These are phyloP conservation scores for Fusarium mangiferae DNA, from an alignment of 2,329 filamentous ascomycete genomes.

Conservation along the genomic window DNA sequence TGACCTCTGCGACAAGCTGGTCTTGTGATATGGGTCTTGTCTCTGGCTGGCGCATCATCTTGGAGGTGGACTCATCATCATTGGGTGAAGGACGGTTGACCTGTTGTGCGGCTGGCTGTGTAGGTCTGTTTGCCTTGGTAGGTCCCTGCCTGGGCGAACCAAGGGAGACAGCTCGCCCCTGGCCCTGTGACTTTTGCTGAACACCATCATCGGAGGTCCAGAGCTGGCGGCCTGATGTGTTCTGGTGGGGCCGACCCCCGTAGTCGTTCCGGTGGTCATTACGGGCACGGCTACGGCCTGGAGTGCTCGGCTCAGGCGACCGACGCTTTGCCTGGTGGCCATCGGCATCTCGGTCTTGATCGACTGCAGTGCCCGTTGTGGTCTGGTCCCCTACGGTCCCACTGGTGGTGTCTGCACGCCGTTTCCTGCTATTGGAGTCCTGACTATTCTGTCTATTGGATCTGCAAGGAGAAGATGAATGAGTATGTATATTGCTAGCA, in stretches of 20 bases:
- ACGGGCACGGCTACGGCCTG: conserved; percentile 23
- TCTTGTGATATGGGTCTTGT: conserved; percentile 71
- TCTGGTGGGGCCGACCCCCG: conserved; percentile 36
- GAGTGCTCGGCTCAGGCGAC: conserved; percentile 38
- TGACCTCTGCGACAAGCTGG: conserved; percentile 83
- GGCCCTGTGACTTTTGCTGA: conserved; percentile 13
- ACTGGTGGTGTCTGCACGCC: conserved; percentile 6
- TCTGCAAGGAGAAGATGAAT: background rate
- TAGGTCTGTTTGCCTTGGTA: conserved; percentile 9
- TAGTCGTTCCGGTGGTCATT: conserved; percentile 31
- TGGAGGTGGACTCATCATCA: conserved; percentile 16
- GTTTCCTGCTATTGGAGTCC: conserved; percentile 9
- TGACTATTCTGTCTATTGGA: background rate
- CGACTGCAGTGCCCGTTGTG: background rate
- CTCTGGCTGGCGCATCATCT: conserved; percentile 34
- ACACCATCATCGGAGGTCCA: conserved; percentile 44
- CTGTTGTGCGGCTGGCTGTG: conserved; percentile 5
- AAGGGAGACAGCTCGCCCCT: conserved; percentile 8
- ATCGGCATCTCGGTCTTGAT: conserved; percentile 14
- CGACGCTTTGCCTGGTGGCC: conserved; percentile 41
- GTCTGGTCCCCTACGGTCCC: background rate
- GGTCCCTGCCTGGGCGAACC: conserved; percentile 1
- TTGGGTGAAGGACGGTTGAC: background rate
- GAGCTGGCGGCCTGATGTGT: conserved; percentile 39
- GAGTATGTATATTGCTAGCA: background rate